Base-by-base conservation (phyloP, 345 rosid species). In the Rhodamnia rubescens region DNA sequence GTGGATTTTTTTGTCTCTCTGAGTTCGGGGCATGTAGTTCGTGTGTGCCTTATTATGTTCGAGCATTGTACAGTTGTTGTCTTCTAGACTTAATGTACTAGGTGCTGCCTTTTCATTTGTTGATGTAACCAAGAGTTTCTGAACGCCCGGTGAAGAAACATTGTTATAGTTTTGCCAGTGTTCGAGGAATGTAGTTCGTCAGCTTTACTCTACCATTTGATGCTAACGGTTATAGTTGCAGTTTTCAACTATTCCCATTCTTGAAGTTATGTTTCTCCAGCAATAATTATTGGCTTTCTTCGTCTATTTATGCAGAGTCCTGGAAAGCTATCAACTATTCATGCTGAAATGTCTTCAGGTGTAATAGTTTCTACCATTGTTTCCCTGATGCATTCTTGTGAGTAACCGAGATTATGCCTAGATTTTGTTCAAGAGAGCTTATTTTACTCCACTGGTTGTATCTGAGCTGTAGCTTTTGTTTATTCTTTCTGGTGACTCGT, bases 51-150 rank as follows among this genome's bases (percentile, higher is more conserved):
- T 36, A 15, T 50, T 32, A 24, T 16, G n/a, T 51, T 82, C 59
- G 29, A 16, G 83, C 82, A 69, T 78, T 87, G 85, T 85, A 87
- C 83, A 89, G 40, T 36, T 36, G 86, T 53, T 81, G 59, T 83
- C 58, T 85, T 83, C 58, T 85, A 83, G 85, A 24, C 26, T 32
- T 29, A 36, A 7, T 36, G 47, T 29, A 8, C 58, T 83, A 83
- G 50, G 84, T 83, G 49, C 49, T 56, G 55, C 29, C 29, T 53
- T 42, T 10, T 16, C 11, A 55, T 54, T 55, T 36, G 22, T 40
- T 42, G 24, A 8, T 55, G n/a, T 27, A 10, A 44, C 20, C 51
- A 24, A 16, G 49, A 40, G 26, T 69, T 69, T 32, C 24, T 4
- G 20, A 64, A 32, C 51, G 78, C 47, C 9, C 5, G 78, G 78